Evolutionary conservation across 1,284 basidiomycete genomes (phyloP).

Genomic region (Ceratobasidium sp.): DNA sequence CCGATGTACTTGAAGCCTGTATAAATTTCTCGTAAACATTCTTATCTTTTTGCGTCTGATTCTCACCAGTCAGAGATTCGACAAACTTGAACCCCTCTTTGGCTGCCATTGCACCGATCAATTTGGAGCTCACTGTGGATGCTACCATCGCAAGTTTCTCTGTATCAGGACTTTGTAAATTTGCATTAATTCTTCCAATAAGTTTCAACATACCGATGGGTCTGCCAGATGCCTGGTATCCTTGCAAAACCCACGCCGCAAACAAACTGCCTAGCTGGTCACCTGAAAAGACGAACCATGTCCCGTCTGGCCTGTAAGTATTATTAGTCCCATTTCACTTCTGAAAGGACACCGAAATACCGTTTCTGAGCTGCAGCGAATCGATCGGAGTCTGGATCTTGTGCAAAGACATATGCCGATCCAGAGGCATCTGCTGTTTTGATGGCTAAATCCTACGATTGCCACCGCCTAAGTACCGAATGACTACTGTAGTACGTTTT

Average conservation of each 20-base stretch:
- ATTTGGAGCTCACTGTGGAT: constrained; percentile 87
- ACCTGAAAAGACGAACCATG: constrained; percentile 79
- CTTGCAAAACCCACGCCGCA: constrained; percentile 65
- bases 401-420: constrained; percentile 74
- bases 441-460: constrained; percentile 71
- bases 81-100: constrained; percentile 80
- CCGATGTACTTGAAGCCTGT: constrained; percentile 86
- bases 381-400: constrained; percentile 85
- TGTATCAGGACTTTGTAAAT: constrained; percentile 44
- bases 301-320: constrained; percentile 57
- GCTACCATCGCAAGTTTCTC: constrained; percentile 81
- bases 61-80: constrained; percentile 79
- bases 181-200: neutral
- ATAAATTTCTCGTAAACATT: neutral
- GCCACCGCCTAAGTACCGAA: neutral
- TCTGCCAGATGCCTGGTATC: constrained; percentile 66
- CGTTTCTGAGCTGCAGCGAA: constrained; percentile 80
- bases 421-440: constrained; percentile 60
- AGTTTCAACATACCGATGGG: constrained; percentile 56
- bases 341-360: constrained; percentile 51
- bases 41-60: neutral
- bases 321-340: constrained; percentile 2
- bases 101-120: constrained; percentile 77
- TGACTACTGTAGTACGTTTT: neutral
- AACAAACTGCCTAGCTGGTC: constrained; percentile 84